Percentiles rank a stretch among this genome's conserved stretches.
Evolutionary conservation across 768 basidiomycete genomes (phyloP).

Genomic region (Leucocoprinus leucothites): DNA sequence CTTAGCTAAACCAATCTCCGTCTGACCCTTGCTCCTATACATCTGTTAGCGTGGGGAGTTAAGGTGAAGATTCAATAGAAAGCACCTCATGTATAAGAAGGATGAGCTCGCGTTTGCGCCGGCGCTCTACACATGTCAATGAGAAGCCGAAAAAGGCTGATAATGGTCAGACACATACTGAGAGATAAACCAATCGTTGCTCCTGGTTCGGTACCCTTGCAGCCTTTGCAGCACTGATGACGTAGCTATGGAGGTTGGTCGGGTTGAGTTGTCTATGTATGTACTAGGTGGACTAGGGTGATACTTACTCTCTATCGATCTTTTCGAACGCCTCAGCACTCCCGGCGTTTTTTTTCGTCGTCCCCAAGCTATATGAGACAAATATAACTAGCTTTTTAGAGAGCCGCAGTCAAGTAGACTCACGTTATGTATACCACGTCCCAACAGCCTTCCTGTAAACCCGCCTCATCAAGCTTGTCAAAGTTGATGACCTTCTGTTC

Average conservation of each 20-base stretch:
- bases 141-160: background rate
- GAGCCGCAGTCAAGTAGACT: slow-evolving; percentile 19
- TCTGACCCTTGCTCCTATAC: slow-evolving; percentile 73
- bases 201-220: slow-evolving; percentile 48
- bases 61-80: too few relatives aligned
- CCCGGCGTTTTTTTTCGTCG: slow-evolving; percentile 57
- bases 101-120: slow-evolving; percentile 47
- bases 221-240: slow-evolving; percentile 67
- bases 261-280: background rate
- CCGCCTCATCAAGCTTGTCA: slow-evolving; percentile 55
- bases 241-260: slow-evolving; percentile 49
- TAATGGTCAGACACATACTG: slow-evolving; percentile 40
- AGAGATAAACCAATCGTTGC: slow-evolving; percentile 71
- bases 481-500: slow-evolving; percentile 68
- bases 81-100: slow-evolving; percentile 52
- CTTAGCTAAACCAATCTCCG: slow-evolving; percentile 62
- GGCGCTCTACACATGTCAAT: slow-evolving; percentile 29
- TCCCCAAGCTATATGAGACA: slow-evolving; percentile 49
- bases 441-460: slow-evolving; percentile 56
- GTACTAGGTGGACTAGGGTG: background rate
- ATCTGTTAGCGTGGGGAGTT: too few relatives aligned
- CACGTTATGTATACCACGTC: slow-evolving; percentile 75
- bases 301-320: slow-evolving; percentile 70
- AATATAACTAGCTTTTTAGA: background rate
- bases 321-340: slow-evolving; percentile 66